Percentiles rank a stretch among this genome's conserved stretches.
These are phyloP conservation scores for Silene conica DNA, from an alignment of 148 eudicot species.

Conservation along the genomic window DNA sequence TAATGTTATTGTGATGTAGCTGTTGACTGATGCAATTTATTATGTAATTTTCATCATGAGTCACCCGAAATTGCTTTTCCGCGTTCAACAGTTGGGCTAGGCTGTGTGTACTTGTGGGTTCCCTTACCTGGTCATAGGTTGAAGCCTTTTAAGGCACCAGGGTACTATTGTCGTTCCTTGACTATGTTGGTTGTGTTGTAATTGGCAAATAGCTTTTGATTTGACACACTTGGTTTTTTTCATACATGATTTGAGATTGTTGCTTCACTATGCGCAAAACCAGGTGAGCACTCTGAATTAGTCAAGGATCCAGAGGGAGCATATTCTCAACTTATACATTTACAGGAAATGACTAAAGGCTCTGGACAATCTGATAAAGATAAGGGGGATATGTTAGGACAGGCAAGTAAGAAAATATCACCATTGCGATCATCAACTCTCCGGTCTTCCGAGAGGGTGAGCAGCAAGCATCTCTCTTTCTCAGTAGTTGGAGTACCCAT, in stretches of 20 bases:
- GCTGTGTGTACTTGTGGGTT: too few relatives aligned
- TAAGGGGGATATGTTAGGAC: slow-evolving; percentile 25
- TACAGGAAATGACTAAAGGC: slow-evolving; percentile 51
- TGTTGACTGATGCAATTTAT: too few relatives aligned
- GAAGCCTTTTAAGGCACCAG: too few relatives aligned
- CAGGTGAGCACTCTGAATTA: slow-evolving; percentile 62
- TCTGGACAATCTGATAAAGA: slow-evolving; percentile 15
- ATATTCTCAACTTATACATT: slow-evolving; percentile 63
- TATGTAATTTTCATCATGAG: too few relatives aligned
- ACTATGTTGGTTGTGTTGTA: background rate
- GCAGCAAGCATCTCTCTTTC: slow-evolving; percentile 33
- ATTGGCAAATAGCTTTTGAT: background rate
- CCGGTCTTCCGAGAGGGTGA: slow-evolving; percentile 42
- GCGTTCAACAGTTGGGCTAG: too few relatives aligned
- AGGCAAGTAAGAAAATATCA: slow-evolving; percentile 40
- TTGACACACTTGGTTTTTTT: background rate
- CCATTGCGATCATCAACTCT: slow-evolving; percentile 41
- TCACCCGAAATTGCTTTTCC: too few relatives aligned
- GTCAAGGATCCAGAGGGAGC: slow-evolving; percentile 76
- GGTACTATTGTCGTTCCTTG: background rate
- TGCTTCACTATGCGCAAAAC: background rate
- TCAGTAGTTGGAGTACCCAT: slow-evolving; percentile 37
- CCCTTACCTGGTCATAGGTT: too few relatives aligned
- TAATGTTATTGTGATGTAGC: too few relatives aligned
- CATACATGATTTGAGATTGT: background rate